Percentiles rank a stretch among this genome's conserved stretches.
These are phyloP conservation scores for Cyanidiococcus yangmingshanensis DNA, from an alignment of 23 red algal species.

Conservation along the genomic window DNA sequence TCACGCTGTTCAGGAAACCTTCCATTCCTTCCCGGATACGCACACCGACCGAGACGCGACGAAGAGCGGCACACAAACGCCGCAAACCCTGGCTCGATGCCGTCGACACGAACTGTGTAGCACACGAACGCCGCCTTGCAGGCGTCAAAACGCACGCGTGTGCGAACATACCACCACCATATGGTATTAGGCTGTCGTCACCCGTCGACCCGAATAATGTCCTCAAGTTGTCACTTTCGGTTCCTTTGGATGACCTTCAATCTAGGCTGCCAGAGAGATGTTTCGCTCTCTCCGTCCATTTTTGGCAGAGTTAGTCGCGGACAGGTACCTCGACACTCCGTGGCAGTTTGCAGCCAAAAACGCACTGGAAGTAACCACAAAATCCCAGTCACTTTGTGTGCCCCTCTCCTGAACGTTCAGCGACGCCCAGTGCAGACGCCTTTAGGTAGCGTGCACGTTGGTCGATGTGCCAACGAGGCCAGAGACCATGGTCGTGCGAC, in stretches of 20 bases:
- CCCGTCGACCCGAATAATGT: background rate
- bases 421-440: too few relatives aligned
- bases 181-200: too few relatives aligned
- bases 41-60: too few relatives aligned
- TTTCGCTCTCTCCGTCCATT: background rate
- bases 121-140: too few relatives aligned
- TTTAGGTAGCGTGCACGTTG: background rate
- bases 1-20: too few relatives aligned
- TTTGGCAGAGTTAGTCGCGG: background rate
- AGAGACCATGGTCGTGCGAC: background rate
- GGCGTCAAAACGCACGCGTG: too few relatives aligned
- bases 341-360: constrained; percentile 16
- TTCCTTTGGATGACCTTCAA: background rate
- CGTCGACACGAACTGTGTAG: too few relatives aligned
- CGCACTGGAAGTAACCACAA: background rate
- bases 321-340: background rate
- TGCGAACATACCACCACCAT: too few relatives aligned
- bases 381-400: background rate
- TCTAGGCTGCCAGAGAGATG: background rate
- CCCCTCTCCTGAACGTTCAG: too few relatives aligned
- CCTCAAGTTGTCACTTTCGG: background rate
- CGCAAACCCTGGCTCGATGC: too few relatives aligned
- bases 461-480: background rate
- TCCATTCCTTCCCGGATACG: too few relatives aligned
- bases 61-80: too few relatives aligned